These are phyloP conservation scores for Eragrostis tef DNA, from an alignment of 202 grass and related monocot species.

Conservation along the genomic window DNA sequence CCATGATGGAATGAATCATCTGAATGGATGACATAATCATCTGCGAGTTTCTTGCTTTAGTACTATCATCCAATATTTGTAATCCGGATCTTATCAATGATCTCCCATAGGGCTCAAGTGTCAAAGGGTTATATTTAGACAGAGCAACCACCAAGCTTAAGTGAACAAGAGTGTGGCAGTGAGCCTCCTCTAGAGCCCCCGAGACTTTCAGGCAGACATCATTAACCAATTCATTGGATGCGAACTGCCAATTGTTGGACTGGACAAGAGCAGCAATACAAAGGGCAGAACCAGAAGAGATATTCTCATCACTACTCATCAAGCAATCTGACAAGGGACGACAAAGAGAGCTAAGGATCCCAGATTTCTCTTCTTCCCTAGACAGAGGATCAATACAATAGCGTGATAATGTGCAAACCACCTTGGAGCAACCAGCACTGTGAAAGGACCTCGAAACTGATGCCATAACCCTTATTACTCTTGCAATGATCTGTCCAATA, in stretches of 20 bases:
- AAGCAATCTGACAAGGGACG: slow-evolving; percentile 65
- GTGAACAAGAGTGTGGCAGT: slow-evolving; percentile 54
- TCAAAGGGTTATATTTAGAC: slow-evolving; percentile 49
- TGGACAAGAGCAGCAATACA: slow-evolving; percentile 62
- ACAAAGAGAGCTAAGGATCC: slow-evolving; percentile 53
- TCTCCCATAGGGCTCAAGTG: slow-evolving; percentile 69
- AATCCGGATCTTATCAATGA: slow-evolving; percentile 74
- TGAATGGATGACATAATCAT: slow-evolving; percentile 61
- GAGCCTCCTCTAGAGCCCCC: slow-evolving; percentile 57
- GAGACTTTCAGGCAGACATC: slow-evolving; percentile 70
- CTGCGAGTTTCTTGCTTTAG: slow-evolving; percentile 33
- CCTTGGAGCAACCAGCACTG: slow-evolving; percentile 51
- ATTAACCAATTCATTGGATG: slow-evolving; percentile 60
- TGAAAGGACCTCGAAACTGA: slow-evolving; percentile 42
- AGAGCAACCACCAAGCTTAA: slow-evolving; percentile 63
- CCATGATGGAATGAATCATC: slow-evolving; percentile 68
- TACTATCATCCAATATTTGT: slow-evolving; percentile 52
- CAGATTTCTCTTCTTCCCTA: slow-evolving; percentile 55
- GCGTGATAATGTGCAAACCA: slow-evolving; percentile 55
- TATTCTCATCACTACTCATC: slow-evolving; percentile 56
- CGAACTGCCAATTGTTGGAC: slow-evolving; percentile 64
- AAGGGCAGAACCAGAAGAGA: slow-evolving; percentile 61
- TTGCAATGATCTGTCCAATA: slow-evolving; percentile 50
- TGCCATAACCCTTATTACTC: slow-evolving; percentile 51
- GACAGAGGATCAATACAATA: slow-evolving; percentile 60